Evolutionary conservation across 2,329 filamentous ascomycete genomes (phyloP), one percentile per base, ranked within the genome.

Genomic region (Apiospora arundinis): DNA sequence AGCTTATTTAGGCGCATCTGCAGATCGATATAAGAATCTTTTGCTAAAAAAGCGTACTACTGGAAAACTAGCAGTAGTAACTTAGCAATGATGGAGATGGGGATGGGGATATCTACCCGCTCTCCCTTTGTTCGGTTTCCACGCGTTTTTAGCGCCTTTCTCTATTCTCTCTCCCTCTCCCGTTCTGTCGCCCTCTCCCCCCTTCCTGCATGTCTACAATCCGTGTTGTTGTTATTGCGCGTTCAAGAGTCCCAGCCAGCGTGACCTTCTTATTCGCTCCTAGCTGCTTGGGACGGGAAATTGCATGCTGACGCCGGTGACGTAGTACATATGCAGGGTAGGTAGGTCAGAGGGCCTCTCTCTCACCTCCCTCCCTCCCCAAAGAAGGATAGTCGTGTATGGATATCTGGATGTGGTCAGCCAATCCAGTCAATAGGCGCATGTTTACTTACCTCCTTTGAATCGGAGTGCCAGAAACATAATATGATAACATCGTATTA

Each of bases 1-100:
- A n/a, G 18, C 56, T 63, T 63, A 63, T 63, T 63, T 40, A 63
- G 56, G 56, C 21, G 11, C 56, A 63, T 63, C 56, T 63, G 56
- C 32, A 63, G 56, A 63, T 63, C 56, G 56, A 6, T 63, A 63
- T 63, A 5, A 63, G 28, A 63, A n/a, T 40, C 56, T 18, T 32
- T 5, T 40, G 40, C 56, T 63, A 40, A 4, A 12, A 21, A n/a
- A n/a, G 8, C 9, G 32, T 63, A 18, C 56, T 63, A 63, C 56
- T 16, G 32, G n/a, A 28, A 60, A 45, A 37, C 52, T 60, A 60
- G 52, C 32, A 60, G 52, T n/a, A 37, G 25, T 25, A 4, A 37
- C 21, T 37, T 32, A 32, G 32, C 32, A 32, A 32, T 32, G 32
- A 32, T 32, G 32, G 32, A 32, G 3, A 37, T 60, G 52, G 52